phyloP scores from a whole-genome alignment of 2,329 filamentous ascomycete species.

The Penicillium sp. region DNA sequence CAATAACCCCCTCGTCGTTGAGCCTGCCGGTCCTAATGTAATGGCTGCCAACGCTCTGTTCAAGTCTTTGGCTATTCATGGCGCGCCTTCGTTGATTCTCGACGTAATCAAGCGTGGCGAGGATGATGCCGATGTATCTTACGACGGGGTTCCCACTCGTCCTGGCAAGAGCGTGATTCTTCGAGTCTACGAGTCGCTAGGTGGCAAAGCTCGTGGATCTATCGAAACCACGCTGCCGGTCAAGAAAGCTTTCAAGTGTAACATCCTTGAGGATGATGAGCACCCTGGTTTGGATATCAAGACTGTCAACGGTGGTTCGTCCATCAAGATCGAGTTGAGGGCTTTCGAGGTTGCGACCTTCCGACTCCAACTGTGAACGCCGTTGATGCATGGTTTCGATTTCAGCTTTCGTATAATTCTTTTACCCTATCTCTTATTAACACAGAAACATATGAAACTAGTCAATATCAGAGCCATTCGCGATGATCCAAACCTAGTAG shows the following conservation, averaged over 20 bases:
- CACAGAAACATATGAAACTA: background rate
- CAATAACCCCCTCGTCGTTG: slow-evolving; percentile 74
- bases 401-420: background rate
- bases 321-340: slow-evolving; percentile 66
- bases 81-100: slow-evolving; percentile 69
- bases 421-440: background rate
- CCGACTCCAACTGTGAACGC: slow-evolving; percentile 58
- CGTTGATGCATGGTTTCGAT: background rate
- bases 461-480: background rate
- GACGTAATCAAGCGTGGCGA: slow-evolving; percentile 94
- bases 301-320: slow-evolving; percentile 33
- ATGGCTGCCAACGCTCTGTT: slow-evolving; percentile 27
- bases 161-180: slow-evolving; percentile 78
- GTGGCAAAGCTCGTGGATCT: slow-evolving; percentile 73
- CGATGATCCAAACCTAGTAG: background rate
- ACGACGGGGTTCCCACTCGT: slow-evolving; percentile 63
- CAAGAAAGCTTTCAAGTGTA: slow-evolving; percentile 77
- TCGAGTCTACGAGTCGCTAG: slow-evolving; percentile 84
- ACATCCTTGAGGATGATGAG: slow-evolving; percentile 83
- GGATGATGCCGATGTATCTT: slow-evolving; percentile 69
- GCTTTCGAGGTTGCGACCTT: slow-evolving; percentile 87
- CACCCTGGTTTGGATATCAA: slow-evolving; percentile 60
- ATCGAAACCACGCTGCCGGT: slow-evolving; percentile 70
- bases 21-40: slow-evolving; percentile 35
- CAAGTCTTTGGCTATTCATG: slow-evolving; percentile 67